phyloP scores from a whole-genome alignment of 768 basidiomycete species.

The Lepiota venenata region DNA sequence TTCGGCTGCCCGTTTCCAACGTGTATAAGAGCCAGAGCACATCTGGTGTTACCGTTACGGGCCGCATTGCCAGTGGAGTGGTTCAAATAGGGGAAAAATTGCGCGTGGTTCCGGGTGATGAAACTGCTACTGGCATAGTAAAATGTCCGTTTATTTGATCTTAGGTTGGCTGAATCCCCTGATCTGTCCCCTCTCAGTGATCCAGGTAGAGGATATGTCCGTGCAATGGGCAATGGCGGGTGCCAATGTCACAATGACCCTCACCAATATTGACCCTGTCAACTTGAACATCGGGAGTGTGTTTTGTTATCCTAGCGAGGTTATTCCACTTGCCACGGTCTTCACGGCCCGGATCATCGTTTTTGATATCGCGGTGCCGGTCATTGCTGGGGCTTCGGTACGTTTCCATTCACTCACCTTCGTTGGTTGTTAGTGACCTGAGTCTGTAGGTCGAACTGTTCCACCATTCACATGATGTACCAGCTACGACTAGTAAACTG shows the following conservation, averaged over 20 bases:
- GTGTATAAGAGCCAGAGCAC: conserved; percentile 84
- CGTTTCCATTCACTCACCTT: conserved; percentile 15
- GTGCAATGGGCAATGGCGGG: conserved; percentile 91
- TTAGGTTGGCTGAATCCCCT: background rate
- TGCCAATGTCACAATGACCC: conserved; percentile 80
- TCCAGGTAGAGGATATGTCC: conserved; percentile 76
- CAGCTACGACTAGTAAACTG: conserved; percentile 82
- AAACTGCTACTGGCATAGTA: conserved; percentile 64
- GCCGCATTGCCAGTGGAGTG: conserved; percentile 82
- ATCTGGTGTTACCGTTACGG: conserved; percentile 77
- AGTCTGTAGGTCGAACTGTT: conserved; percentile 78
- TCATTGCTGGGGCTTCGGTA: conserved; percentile 85
- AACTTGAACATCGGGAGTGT: conserved; percentile 88
- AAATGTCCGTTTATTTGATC: conserved; percentile 41
- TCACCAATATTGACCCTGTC: conserved; percentile 82
- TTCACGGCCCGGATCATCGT: conserved; percentile 91
- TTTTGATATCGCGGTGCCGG: conserved; percentile 89
- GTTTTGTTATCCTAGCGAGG: conserved; percentile 69
- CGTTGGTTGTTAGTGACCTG: background rate
- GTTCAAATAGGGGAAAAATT: conserved; percentile 90
- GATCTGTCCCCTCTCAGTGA: conserved; percentile 47
- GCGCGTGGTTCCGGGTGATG: conserved; percentile 89
- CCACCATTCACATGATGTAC: conserved; percentile 91
- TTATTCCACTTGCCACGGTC: conserved; percentile 69
- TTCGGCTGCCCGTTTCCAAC: conserved; percentile 90